Percentiles rank a stretch among this genome's conserved stretches.
Conservation (phyloP, 78 protist species). For the Dictyostelium purpureum region DNA sequence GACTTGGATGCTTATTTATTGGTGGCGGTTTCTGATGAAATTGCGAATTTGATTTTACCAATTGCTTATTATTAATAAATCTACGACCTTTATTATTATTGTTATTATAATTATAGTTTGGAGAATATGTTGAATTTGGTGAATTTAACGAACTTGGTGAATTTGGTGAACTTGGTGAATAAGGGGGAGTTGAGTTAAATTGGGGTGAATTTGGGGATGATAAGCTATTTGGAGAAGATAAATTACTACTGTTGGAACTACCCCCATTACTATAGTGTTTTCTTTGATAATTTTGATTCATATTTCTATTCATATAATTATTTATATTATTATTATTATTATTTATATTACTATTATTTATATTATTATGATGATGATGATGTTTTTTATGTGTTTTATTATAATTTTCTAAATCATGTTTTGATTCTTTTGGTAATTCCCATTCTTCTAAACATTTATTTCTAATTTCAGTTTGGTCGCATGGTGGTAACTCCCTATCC, state of each 20-base stretch:
- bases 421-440: conserved; percentile 43
- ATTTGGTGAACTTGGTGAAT: too few species aligned
- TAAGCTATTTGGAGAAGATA: not conserved
- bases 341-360: not conserved
- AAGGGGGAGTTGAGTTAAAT: too few species aligned
- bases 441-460: conserved; percentile 52
- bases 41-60: conserved; percentile 1
- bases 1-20: not conserved
- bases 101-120: not conserved
- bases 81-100: not conserved
- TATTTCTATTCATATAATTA: not conserved
- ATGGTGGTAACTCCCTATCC: conserved; percentile 23
- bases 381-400: not conserved
- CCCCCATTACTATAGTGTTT: not conserved
- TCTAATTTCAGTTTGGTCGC: conserved; percentile 48
- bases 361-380: not conserved
- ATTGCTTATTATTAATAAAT: not conserved
- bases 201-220: too few species aligned
- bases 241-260: not conserved
- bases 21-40: not conserved
- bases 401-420: conserved; percentile 1
- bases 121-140: not conserved
- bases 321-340: not conserved
- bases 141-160: not conserved
- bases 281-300: not conserved